Conservation (phyloP, 2,329 filamentous ascomycete genomes). For the Xylariaceae sp. region DNA sequence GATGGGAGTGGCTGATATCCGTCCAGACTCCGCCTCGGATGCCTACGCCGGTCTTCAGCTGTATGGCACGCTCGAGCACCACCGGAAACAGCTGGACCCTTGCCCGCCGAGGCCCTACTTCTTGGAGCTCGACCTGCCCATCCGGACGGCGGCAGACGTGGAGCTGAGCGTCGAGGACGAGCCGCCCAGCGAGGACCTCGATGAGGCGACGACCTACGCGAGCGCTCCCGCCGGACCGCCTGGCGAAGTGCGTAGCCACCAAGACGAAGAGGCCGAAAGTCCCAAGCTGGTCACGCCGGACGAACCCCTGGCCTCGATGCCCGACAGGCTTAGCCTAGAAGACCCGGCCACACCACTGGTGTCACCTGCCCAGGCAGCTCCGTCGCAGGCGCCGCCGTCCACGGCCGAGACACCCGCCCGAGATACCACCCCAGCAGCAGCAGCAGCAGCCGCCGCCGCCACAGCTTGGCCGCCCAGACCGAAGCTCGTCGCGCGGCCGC, state of each 20-base stretch:
- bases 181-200: conserved; percentile 21
- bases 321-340: conserved; percentile 19
- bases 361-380: not conserved
- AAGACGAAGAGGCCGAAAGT: conserved; percentile 9
- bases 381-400: not conserved
- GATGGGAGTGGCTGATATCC: conserved; percentile 18
- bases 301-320: conserved; percentile 11
- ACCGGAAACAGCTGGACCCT: conserved; percentile 59
- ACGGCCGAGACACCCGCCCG: not conserved
- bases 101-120: conserved; percentile 62
- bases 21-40: conserved; percentile 67
- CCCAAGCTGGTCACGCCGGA: conserved; percentile 4
- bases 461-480: not conserved
- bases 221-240: not conserved
- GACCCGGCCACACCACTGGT: conserved; percentile 1
- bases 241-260: too few relatives aligned
- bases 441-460: not conserved
- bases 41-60: conserved; percentile 73
- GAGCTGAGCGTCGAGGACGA: conserved; percentile 22
- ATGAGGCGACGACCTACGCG: conserved; percentile 16
- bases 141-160: conserved; percentile 44
- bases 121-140: conserved; percentile 59
- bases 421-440: not conserved
- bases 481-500: conserved; percentile 4
- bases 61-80: conserved; percentile 62